Evolutionary conservation across 2,329 filamentous ascomycete species (phyloP), one percentile per base, ranked within the genome.

Genomic region (Cytospora piceicola): DNA sequence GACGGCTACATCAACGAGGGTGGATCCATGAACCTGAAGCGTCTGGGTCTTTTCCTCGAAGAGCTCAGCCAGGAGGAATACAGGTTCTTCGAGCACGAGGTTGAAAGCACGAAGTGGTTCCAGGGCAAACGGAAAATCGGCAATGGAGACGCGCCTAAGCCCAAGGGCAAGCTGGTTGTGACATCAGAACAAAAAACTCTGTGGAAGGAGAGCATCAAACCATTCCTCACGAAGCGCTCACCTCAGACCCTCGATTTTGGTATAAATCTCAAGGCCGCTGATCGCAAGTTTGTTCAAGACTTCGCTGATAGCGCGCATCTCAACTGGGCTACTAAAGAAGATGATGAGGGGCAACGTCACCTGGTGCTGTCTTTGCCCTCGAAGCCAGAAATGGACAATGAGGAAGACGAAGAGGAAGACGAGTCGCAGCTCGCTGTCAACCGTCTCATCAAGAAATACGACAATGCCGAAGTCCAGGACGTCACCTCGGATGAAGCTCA

Each of bases 1-100:
- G 91, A 92, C 64, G 95, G 95, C 6, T 99, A 98, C 77, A 94
- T 99, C 78, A 99, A 99, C 77, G 93, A 99, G 76, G 88, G 91
- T 63, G 96, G 95, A 73, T 89, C 91, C 56, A 97, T 99, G 77
- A 96, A 98, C 75, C 82, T 99, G 75, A 80, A 90, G 69, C 88
- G 95, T 64, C 81, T 99, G 67, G 86, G 87, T 60, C 80, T 91
- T 58, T 85, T 99, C 55, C 81, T 99, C 54, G 88, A 93, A 36
- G 92, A 96, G 75, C 82, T 99, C 64, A 90, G 91, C 63, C 90
- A 94, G 74, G 92, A 96, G 65, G 95, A 99, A 77, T 90, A 91
- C 74, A 86, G 91, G n/a, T 92, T 95, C 73, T 99, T 99, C 72
- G 94, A 99, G 77, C 85, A 89, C 51, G 96, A 98, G 73, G 89